Conservation (phyloP, 1,139 yeast genomes). For the Zygosaccharomyces pseudobailii region DNA sequence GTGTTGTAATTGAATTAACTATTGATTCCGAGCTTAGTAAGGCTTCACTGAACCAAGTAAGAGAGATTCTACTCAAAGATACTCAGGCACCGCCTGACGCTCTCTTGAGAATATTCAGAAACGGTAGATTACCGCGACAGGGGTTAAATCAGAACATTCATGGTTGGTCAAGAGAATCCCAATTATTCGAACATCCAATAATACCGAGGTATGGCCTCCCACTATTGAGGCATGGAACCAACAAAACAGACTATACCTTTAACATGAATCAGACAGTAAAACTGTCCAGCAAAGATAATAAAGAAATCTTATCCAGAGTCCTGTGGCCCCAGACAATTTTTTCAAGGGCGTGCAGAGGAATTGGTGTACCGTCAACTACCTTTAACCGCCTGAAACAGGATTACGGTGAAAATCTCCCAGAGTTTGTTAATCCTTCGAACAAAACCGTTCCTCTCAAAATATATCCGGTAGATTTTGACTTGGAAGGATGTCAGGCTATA, state of each 20-base stretch:
- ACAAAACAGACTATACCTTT: background rate
- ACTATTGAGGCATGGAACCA: background rate
- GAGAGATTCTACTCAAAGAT: slow-evolving; percentile 7
- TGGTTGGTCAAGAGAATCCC: slow-evolving; percentile 8
- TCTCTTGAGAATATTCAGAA: background rate
- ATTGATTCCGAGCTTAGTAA: background rate
- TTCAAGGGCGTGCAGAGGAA: slow-evolving; percentile 20
- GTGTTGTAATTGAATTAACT: slow-evolving; percentile 1
- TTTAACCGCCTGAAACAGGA: background rate
- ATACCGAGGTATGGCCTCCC: slow-evolving; percentile 4
- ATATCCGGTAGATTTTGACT: slow-evolving; percentile 9
- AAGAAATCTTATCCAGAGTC: slow-evolving; percentile 5
- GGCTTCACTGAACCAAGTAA: background rate
- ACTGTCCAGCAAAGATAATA: slow-evolving; percentile 5
- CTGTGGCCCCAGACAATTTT: slow-evolving; percentile 20
- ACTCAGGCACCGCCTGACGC: slow-evolving; percentile 4
- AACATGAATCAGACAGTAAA: slow-evolving; percentile 10
- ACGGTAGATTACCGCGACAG: background rate
- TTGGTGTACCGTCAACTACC: slow-evolving; percentile 13
- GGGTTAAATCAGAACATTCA: background rate
- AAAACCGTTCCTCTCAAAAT: slow-evolving; percentile 10
- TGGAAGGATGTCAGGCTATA: slow-evolving; percentile 16
- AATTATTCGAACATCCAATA: slow-evolving; percentile 8
- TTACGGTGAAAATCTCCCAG: slow-evolving; percentile 1
- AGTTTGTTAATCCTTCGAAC: slow-evolving; percentile 14